Percentiles rank a stretch among this genome's conserved stretches.
phyloP scores from a whole-genome alignment of 2,329 filamentous ascomycete genomes.

The Phyllosticta capitalensis region DNA sequence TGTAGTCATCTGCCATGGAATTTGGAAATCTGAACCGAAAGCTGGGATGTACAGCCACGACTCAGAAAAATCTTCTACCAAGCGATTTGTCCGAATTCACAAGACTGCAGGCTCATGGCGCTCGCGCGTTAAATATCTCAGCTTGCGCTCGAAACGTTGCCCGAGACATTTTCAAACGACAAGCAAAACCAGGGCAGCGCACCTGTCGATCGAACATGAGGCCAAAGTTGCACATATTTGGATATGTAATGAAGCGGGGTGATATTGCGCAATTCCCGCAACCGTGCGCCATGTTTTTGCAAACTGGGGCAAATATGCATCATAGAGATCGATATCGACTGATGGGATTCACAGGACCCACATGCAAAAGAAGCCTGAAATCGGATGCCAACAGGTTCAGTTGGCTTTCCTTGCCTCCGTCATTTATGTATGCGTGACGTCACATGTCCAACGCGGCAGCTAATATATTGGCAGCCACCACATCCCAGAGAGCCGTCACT shows the following conservation, averaged over 20 bases:
- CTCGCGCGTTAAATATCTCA: no score
- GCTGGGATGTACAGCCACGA: no score
- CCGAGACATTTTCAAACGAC: no score
- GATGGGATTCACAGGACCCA: neutral
- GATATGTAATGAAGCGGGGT: neutral
- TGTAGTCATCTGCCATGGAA: no score
- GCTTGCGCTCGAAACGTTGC: no score
- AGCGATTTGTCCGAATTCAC: no score
- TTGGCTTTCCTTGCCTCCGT: neutral
- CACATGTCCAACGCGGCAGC: neutral
- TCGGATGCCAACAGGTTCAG: neutral
- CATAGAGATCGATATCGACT: neutral
- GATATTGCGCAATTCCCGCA: neutral
- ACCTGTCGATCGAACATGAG: no score
- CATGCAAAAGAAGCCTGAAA: neutral
- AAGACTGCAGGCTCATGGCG: no score
- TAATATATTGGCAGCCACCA: neutral
- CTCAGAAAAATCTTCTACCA: no score
- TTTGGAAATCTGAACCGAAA: no score
- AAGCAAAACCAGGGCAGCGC: no score
- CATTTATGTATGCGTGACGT: neutral
- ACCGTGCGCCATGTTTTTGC: neutral
- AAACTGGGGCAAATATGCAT: neutral
- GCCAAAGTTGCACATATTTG: neutral
- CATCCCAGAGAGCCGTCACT: neutral